phyloP scores from a whole-genome alignment of 345 rosid genomes.

The Brassica incana region DNA sequence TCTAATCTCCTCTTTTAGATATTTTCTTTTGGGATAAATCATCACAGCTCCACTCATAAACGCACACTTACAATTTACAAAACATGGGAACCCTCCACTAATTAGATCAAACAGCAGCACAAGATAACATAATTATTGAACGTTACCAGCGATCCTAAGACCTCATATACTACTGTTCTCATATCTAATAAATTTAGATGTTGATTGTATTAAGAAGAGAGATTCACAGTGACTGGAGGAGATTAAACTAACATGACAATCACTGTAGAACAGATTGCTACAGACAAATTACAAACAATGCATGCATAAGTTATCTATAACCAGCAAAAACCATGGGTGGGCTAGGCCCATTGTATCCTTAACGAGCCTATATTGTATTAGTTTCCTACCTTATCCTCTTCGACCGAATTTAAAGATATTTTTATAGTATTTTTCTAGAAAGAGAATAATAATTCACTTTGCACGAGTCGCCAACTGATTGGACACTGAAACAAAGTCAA shows the following conservation, averaged over 20 bases:
- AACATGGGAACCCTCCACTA: too few relatives aligned
- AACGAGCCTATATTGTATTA: conserved; percentile 27
- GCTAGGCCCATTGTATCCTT: conserved; percentile 17
- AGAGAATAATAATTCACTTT: conserved; percentile 13
- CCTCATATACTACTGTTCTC: too few relatives aligned
- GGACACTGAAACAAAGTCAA: conserved; percentile 24
- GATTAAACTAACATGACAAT: too few relatives aligned
- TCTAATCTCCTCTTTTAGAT: not conserved
- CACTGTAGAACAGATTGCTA: not conserved
- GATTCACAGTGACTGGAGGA: not conserved
- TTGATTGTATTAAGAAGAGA: not conserved
- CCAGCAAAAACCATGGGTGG: not conserved
- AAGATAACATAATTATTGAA: too few relatives aligned
- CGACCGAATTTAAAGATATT: conserved; percentile 25
- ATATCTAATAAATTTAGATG: not conserved
- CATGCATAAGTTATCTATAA: not conserved
- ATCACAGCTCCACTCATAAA: too few relatives aligned
- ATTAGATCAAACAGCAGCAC: too few relatives aligned
- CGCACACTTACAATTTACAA: too few relatives aligned
- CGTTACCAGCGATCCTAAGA: too few relatives aligned
- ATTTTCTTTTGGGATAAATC: not conserved
- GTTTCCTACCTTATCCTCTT: conserved; percentile 39
- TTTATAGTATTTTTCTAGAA: not conserved
- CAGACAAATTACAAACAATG: not conserved
- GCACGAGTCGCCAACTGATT: conserved; percentile 29